Percentiles rank a stretch among this genome's conserved stretches.
phyloP scores from a whole-genome alignment of 2,329 filamentous ascomycete species.

The Microsporum ferrugineum region DNA sequence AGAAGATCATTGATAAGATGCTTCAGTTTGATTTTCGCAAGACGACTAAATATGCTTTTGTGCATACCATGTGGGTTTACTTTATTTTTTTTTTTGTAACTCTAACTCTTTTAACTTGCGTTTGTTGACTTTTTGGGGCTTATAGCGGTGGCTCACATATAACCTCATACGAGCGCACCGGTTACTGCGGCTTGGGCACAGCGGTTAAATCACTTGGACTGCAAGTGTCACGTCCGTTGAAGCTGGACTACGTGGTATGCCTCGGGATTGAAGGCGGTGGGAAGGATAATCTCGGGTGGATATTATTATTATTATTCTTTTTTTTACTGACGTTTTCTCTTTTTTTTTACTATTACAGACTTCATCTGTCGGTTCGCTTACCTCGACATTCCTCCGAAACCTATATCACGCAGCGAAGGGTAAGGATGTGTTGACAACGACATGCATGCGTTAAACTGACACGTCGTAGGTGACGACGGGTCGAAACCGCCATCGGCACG shows the following conservation, averaged over 20 bases:
- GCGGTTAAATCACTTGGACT: conserved; percentile 56
- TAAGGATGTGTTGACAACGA: conserved; percentile 14
- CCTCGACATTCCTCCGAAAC: conserved; percentile 51
- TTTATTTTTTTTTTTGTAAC: neutral
- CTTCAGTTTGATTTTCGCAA: conserved; percentile 68
- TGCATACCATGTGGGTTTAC: conserved; percentile 65
- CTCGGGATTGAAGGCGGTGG: neutral
- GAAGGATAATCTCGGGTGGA: neutral
- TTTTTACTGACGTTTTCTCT: neutral
- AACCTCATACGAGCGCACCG: conserved; percentile 44
- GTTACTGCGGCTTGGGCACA: conserved; percentile 61
- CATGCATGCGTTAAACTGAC: neutral
- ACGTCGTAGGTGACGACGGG: conserved; percentile 36
- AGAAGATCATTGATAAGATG: conserved; percentile 56
- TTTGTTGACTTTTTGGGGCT: neutral
- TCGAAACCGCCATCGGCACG: conserved; percentile 23
- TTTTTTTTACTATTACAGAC: conserved; percentile 37
- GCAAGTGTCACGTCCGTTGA: conserved; percentile 42
- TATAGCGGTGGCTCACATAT: conserved; percentile 47
- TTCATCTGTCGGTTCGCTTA: conserved; percentile 71
- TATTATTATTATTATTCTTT: neutral
- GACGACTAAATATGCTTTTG: conserved; percentile 62
- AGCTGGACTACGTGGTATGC: conserved; percentile 62
- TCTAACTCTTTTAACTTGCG: neutral
- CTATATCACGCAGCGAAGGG: conserved; percentile 51